phyloP scores from a whole-genome alignment of 495 filamentous ascomycete genomes.

The Podospora comata region DNA sequence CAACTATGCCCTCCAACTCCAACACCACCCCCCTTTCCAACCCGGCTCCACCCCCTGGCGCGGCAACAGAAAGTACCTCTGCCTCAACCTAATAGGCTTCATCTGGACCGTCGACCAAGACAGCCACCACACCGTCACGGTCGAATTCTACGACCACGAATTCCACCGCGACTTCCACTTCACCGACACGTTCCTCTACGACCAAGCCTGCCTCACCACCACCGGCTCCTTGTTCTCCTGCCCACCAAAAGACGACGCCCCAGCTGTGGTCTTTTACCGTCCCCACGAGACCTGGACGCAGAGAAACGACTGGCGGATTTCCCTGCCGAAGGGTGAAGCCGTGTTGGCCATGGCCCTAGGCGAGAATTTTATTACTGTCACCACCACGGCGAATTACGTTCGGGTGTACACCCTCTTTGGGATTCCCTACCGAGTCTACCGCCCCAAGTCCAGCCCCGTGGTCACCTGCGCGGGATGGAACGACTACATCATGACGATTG shows the following conservation, averaged over 20 bases:
- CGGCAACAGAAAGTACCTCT: constrained; percentile 88
- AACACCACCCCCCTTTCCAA: constrained; percentile 80
- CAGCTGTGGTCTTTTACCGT: constrained; percentile 88
- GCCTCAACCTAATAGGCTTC: constrained; percentile 86
- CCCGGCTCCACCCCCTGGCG: constrained; percentile 94
- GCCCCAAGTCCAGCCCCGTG: constrained; percentile 83
- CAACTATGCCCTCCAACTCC: constrained; percentile 55
- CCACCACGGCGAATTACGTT: constrained; percentile 80
- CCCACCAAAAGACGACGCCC: constrained; percentile 61
- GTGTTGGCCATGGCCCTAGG: constrained; percentile 86
- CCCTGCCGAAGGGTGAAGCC: constrained; percentile 75
- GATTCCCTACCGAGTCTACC: constrained; percentile 79
- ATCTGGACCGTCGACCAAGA: constrained; percentile 98
- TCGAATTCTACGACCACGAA: constrained; percentile 95
- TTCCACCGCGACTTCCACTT: constrained; percentile 93
- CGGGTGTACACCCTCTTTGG: constrained; percentile 91
- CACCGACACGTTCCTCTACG: constrained; percentile 90
- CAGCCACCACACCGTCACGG: constrained; percentile 89
- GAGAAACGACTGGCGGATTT: constrained; percentile 83
- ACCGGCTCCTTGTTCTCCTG: constrained; percentile 85
- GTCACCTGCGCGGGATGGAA: constrained; percentile 90
- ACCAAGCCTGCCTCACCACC: constrained; percentile 87
- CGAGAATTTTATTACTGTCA: constrained; percentile 84
- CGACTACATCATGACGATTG: constrained; percentile 90
- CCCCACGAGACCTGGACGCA: constrained; percentile 97